Evolutionary conservation across 306 rosid species (phyloP).

Genomic region (Casuarina glauca): DNA sequence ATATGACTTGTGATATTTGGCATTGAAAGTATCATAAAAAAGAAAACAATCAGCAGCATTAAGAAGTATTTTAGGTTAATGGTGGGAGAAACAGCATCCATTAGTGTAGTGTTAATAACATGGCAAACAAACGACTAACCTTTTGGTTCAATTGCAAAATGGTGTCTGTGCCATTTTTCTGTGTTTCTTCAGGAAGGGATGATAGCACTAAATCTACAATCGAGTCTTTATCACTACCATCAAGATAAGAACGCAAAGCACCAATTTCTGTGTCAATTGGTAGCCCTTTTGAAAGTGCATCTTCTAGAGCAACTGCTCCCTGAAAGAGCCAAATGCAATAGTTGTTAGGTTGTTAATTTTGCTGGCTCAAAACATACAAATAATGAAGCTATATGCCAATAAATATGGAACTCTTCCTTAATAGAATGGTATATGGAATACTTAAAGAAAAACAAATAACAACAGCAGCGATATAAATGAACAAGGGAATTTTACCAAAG

Average conservation of each 20-base stretch:
- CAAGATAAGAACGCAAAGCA: slow-evolving; percentile 62
- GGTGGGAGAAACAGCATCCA: not conserved
- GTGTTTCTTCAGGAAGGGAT: slow-evolving; percentile 87
- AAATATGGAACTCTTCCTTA: slow-evolving; percentile 9
- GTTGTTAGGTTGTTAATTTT: slow-evolving; percentile 22
- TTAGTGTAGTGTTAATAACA: slow-evolving; percentile 3
- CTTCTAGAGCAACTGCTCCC: slow-evolving; percentile 94
- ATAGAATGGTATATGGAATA: slow-evolving; percentile 6
- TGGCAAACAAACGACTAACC: slow-evolving; percentile 47
- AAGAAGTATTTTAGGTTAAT: slow-evolving; percentile 7
- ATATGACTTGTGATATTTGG: not conserved
- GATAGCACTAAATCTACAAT: slow-evolving; percentile 74
- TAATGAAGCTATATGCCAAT: slow-evolving; percentile 4
- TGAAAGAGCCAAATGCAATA: slow-evolving; percentile 42
- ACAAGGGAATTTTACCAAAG: slow-evolving; percentile 55
- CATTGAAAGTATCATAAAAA: not conserved
- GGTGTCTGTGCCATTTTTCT: slow-evolving; percentile 67
- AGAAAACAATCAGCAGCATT: slow-evolving; percentile 16
- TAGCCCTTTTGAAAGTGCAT: slow-evolving; percentile 81
- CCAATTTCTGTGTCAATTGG: slow-evolving; percentile 83
- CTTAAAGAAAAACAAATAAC: slow-evolving; percentile 11
- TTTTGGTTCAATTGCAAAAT: slow-evolving; percentile 70
- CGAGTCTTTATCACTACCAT: slow-evolving; percentile 76
- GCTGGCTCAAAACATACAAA: slow-evolving; percentile 17
- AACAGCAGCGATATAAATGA: not conserved